Evolutionary conservation across 805 yeast species (phyloP).

Genomic region (Starmerella kuoi): DNA sequence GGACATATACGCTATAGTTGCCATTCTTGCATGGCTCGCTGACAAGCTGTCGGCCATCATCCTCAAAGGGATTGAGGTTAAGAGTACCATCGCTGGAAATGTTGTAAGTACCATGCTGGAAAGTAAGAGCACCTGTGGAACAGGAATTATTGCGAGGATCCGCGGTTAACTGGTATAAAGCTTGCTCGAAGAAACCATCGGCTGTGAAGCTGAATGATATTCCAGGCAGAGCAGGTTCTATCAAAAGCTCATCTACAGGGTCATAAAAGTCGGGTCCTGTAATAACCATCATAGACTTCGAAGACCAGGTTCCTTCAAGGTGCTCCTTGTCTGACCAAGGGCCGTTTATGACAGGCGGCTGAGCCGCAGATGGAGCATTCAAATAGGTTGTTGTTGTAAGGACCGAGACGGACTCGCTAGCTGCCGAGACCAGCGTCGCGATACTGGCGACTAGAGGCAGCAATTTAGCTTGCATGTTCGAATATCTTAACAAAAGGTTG

Average conservation of each 20-base stretch:
- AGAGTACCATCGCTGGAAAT: constrained; percentile 53
- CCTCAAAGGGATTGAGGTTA: constrained; percentile 56
- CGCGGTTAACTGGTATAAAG: constrained; percentile 54
- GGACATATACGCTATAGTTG: constrained; percentile 42
- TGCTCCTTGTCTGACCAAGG: constrained; percentile 23
- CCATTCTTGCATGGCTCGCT: constrained; percentile 60
- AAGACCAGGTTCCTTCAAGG: constrained; percentile 85
- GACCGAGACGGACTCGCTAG: not conserved
- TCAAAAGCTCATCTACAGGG: constrained; percentile 86
- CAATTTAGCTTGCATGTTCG: not conserved
- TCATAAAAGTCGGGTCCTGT: constrained; percentile 92
- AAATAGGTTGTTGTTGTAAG: constrained; percentile 10
- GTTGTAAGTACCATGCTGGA: constrained; percentile 78
- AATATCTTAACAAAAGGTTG: too few relatives aligned
- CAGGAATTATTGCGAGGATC: constrained; percentile 50
- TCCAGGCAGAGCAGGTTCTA: constrained; percentile 95
- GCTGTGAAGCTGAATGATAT: constrained; percentile 82
- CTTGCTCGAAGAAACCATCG: constrained; percentile 87
- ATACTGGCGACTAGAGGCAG: constrained; percentile 5
- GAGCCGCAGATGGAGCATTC: constrained; percentile 13
- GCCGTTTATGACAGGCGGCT: constrained; percentile 17
- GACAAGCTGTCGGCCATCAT: constrained; percentile 85
- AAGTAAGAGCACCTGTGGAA: constrained; percentile 68
- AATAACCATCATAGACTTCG: constrained; percentile 85
- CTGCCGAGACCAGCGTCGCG: constrained; percentile 6